Base-by-base conservation (phyloP, 1,139 yeast species). In the Scheffersomyces illinoinensis region DNA sequence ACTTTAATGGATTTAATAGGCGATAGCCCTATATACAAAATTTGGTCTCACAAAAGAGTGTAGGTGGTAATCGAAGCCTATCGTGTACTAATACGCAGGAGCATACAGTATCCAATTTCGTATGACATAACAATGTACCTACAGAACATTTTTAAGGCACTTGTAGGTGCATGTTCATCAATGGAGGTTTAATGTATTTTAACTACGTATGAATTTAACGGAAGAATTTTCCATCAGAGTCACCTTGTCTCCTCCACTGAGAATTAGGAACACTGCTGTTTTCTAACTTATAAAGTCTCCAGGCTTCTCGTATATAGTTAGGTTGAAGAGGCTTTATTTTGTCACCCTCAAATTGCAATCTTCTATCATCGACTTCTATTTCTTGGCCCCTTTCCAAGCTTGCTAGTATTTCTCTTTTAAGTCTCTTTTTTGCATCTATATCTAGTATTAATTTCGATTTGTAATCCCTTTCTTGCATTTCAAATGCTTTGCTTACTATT, bases 221-320 rank as follows among this genome's bases (percentile, higher is more conserved):
- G 66, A 90, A 90, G 79, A 89, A 71, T 68, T 81, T 70, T 0
- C 96, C 95, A 66, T 87, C 89, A 3, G 87, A 85, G 53, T 84
- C 90, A 1, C 96, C 96, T 68, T 89, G 91, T n/a, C 81, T 73
- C 60, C 93, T 77, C 91, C 93, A 89, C 53, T 78, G 74, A 21
- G 86, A 85, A 14, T 82, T 81, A 23, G 85, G 79, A 2, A 89
- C 85, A 2, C 90, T 85, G n/a, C 90, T 87, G 57, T 83, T 85
- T 66, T 92, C 97, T 53, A 81, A 64, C 62, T 85, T 85, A 66
- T 87, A 89, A 56, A 90, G 71, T 63, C 97, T 77, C 93, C 96
- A 91, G 0, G 98, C 98, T 68, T 92, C 97, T 53, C 96, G 77
- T 51, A 93, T 81, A 70, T 93, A 97, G 64, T 90, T 93, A 0